Evolutionary conservation across 305 asterid species (phyloP).

Genomic region (Fraxinus angustifolia): DNA sequence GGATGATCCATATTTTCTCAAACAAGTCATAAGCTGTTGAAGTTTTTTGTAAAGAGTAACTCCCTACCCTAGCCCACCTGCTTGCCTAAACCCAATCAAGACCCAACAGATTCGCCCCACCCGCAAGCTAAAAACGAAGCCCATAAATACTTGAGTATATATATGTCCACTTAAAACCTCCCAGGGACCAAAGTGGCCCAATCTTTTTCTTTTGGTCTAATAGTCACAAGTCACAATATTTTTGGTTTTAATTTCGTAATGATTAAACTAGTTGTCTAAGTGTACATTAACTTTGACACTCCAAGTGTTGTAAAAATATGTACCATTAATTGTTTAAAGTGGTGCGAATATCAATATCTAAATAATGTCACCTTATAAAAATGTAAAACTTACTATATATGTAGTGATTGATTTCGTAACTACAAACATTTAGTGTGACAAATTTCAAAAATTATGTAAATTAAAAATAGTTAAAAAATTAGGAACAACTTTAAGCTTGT

Average conservation of each 20-base stretch:
- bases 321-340: neutral
- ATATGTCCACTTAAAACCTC: neutral
- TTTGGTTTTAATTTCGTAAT: neutral
- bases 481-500: neutral
- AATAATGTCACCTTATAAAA: too few species aligned
- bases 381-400: too few species aligned
- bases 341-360: neutral
- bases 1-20: too few species aligned
- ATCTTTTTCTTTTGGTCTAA: neutral
- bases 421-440: neutral
- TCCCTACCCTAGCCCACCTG: neutral
- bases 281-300: neutral
- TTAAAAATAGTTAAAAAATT: too few species aligned
- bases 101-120: neutral
- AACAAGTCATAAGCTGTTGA: neutral
- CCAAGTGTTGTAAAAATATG: too few species aligned
- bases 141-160: neutral
- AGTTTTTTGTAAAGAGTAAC: neutral
- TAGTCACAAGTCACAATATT: neutral
- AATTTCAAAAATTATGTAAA: neutral
- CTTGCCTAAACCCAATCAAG: neutral
- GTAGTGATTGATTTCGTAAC: neutral
- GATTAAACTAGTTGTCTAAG: too few species aligned
- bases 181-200: neutral
- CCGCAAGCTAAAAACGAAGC: neutral